Conservation (phyloP, 2,329 filamentous ascomycete species). For the Cyclaneusma minus region DNA sequence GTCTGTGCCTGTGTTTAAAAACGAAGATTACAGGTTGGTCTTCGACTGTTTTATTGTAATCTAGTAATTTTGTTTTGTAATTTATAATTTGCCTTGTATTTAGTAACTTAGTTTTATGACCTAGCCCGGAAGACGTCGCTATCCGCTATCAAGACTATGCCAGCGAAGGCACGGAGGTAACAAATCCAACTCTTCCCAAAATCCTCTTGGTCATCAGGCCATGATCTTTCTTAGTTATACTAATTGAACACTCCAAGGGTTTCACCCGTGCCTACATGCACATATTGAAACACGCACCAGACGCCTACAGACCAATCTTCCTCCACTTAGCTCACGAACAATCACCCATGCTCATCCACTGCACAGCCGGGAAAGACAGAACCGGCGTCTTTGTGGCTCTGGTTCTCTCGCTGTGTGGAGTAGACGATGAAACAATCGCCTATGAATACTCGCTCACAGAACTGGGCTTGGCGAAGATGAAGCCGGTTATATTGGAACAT, state of each 20-base stretch:
- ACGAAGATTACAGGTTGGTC: conserved; percentile 36
- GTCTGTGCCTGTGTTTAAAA: conserved; percentile 49
- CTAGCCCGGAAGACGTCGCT: conserved; percentile 47
- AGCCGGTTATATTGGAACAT: conserved; percentile 32
- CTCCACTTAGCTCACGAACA: conserved; percentile 19
- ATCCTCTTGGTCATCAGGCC: background rate
- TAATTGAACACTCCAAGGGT: conserved; percentile 24
- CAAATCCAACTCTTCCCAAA: conserved; percentile 8
- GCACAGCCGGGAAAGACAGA: conserved; percentile 64
- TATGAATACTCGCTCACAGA: conserved; percentile 56
- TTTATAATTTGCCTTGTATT: background rate
- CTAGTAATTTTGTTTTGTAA: too few species aligned
- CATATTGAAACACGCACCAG: conserved; percentile 38
- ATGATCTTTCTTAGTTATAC: background rate
- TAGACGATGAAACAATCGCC: conserved; percentile 41
- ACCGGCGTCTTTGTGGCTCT: conserved; percentile 57
- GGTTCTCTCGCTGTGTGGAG: conserved; percentile 46
- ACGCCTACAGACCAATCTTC: conserved; percentile 38
- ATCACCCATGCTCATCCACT: conserved; percentile 49
- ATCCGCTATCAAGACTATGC: conserved; percentile 45
- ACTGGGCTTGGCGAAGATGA: conserved; percentile 37
- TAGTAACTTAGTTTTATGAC: conserved; percentile 6
- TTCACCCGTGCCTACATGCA: conserved; percentile 48
- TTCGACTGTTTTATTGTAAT: conserved; percentile 3
- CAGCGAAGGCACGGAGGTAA: conserved; percentile 28